A percentile compares a stretch with the other conserved stretches of the same genome.
Conservation (phyloP, 805 yeast genomes). For the Nakazawaea wyomingensis region DNA sequence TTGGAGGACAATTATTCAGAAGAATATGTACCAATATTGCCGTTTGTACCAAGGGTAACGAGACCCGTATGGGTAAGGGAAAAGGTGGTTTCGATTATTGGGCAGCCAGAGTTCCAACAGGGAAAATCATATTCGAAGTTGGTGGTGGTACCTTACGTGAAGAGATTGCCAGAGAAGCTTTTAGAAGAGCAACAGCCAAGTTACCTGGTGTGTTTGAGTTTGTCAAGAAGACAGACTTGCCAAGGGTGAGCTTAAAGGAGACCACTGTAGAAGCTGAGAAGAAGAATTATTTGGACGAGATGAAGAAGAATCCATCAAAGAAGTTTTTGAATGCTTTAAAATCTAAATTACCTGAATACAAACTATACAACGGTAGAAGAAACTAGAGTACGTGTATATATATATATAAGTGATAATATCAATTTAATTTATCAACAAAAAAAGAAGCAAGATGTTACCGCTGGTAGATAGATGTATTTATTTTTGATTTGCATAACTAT, state of each 20-base stretch:
- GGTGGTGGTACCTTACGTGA: constrained; percentile 69
- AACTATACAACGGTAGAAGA: constrained; percentile 26
- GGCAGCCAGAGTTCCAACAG: constrained; percentile 96
- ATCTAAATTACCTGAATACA: constrained; percentile 48
- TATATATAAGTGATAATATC: no score
- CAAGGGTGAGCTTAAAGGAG: constrained; percentile 66
- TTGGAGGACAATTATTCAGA: constrained; percentile 70
- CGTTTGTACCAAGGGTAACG: constrained; percentile 94
- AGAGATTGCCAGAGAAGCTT: constrained; percentile 82
- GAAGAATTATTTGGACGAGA: constrained; percentile 48
- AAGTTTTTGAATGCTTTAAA: constrained; percentile 51
- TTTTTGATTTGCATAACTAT: no score
- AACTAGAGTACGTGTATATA: constrained; percentile 5
- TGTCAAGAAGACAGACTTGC: constrained; percentile 54
- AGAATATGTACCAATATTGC: constrained; percentile 82
- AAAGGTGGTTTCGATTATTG: constrained; percentile 97
- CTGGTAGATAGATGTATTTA: no score
- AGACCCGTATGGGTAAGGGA: constrained; percentile 99
- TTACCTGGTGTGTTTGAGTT: constrained; percentile 92
- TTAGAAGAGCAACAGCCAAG: constrained; percentile 85
- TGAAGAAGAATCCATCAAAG: constrained; percentile 59
- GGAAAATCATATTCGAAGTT: constrained; percentile 86
- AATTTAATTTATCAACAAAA: not conserved
- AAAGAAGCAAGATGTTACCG: not conserved
- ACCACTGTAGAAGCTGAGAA: constrained; percentile 36